Evolutionary conservation across 2,329 filamentous ascomycete genomes (phyloP).

Genomic region (Fonsecaea multimorphosa): DNA sequence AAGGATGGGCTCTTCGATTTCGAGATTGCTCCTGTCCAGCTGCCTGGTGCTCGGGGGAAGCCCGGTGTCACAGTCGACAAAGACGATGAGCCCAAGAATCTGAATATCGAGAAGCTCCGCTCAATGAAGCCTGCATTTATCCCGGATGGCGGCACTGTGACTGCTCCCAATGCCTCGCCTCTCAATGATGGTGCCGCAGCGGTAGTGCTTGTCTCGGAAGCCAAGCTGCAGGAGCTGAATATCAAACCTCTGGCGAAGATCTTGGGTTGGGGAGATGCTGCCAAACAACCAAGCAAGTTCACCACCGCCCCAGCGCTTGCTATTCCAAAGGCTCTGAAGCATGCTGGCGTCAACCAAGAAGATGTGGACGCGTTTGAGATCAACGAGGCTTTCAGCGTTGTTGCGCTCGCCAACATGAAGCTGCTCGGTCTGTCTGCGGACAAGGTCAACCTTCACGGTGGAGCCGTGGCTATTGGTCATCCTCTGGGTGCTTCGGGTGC

Average conservation of each 20-base stretch:
- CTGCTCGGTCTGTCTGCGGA: constrained; percentile 77
- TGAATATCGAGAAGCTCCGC: constrained; percentile 80
- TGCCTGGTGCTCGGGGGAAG: constrained; percentile 89
- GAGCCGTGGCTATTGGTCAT: constrained; percentile 94
- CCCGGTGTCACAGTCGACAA: constrained; percentile 77
- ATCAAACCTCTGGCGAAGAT: constrained; percentile 96
- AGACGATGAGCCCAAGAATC: constrained; percentile 96
- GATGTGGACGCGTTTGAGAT: constrained; percentile 95
- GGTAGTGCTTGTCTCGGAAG: constrained; percentile 90
- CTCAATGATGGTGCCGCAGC: constrained; percentile 94
- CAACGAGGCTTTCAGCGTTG: constrained; percentile 98
- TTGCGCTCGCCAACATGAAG: constrained; percentile 96
- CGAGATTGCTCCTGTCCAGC: constrained; percentile 89
- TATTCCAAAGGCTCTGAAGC: constrained; percentile 96
- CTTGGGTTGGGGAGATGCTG: constrained; percentile 94
- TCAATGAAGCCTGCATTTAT: constrained; percentile 84
- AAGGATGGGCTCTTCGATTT: constrained; percentile 78
- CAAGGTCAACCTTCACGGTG: constrained; percentile 94
- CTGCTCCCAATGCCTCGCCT: constrained; percentile 93
- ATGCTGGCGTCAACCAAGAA: constrained; percentile 79
- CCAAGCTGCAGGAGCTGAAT: constrained; percentile 87
- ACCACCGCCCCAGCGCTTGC: constrained; percentile 91
- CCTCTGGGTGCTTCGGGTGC: constrained; percentile 93
- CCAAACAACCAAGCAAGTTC: constrained; percentile 89
- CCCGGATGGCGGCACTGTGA: constrained; percentile 80